Evolutionary conservation across 495 filamentous ascomycete species (phyloP).

Genomic region (Aspergillus coremiiformis): DNA sequence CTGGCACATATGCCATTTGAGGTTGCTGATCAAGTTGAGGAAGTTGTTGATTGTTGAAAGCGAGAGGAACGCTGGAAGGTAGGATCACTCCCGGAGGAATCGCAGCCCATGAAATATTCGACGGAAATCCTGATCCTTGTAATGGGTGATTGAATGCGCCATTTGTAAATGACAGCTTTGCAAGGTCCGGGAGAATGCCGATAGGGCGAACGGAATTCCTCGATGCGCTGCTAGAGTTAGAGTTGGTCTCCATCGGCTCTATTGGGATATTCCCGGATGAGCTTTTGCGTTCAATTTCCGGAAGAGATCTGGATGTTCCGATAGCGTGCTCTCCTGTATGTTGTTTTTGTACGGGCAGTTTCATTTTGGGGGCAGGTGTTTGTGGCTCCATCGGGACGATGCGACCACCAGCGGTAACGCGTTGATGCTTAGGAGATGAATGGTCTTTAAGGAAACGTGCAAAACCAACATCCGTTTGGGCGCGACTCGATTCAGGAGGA

Average conservation of each 20-base stretch:
- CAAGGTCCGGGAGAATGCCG: not conserved
- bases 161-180: not conserved
- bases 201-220: not conserved
- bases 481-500: slow-evolving; percentile 13
- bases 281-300: not conserved
- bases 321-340: not conserved
- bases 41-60: slow-evolving; percentile 3
- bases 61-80: not conserved
- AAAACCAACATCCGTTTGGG: slow-evolving; percentile 36
- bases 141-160: not conserved
- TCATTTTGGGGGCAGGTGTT: slow-evolving; percentile 27
- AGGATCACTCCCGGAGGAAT: not conserved
- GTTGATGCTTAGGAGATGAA: slow-evolving; percentile 51
- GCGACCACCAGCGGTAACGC: slow-evolving; percentile 59
- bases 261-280: not conserved
- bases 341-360: slow-evolving; percentile 12
- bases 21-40: not conserved
- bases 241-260: not conserved
- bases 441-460: slow-evolving; percentile 51
- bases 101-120: not conserved
- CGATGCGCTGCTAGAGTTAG: not conserved
- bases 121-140: not conserved
- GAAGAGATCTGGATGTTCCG: not conserved
- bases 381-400: slow-evolving; percentile 47
- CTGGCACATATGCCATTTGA: slow-evolving; percentile 1